Evolutionary conservation across 345 rosid species (phyloP).

Genomic region (Camelina laxa): DNA sequence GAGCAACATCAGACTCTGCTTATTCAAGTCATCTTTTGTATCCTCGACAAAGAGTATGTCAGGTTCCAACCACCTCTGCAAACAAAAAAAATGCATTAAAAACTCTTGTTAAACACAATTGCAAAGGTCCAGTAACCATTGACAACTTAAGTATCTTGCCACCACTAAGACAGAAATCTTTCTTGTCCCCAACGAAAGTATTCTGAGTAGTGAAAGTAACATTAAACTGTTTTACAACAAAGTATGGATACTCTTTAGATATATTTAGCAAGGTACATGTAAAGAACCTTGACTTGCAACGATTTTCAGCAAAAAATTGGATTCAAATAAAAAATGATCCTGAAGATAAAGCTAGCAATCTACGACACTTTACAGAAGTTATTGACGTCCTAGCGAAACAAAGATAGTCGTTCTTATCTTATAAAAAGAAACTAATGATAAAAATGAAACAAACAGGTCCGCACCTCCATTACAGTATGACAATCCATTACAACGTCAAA

Average conservation of each 20-base stretch:
- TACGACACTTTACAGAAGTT: conserved; percentile 8
- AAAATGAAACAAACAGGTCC: conserved; percentile 43
- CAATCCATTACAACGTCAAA: conserved; percentile 76
- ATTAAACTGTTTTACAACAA: not conserved
- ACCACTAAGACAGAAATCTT: not conserved
- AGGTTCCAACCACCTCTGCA: conserved; percentile 39
- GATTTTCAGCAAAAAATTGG: not conserved
- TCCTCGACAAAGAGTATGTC: conserved; percentile 36
- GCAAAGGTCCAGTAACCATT: conserved; percentile 2
- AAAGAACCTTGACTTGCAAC: not conserved
- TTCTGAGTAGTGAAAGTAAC: not conserved
- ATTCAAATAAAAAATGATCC: not conserved
- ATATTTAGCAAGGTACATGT: not conserved
- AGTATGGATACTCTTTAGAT: not conserved
- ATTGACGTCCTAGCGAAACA: not conserved
- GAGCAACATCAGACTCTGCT: conserved; percentile 62
- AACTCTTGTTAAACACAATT: not conserved
- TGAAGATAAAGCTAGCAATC: conserved; percentile 17
- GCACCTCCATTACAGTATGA: conserved; percentile 81
- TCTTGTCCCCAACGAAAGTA: not conserved
- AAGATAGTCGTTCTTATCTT: not conserved
- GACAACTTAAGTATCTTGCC: not conserved
- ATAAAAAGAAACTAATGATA: not conserved
- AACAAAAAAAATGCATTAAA: conserved; percentile 7
- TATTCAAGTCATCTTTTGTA: conserved; percentile 49